Evolutionary conservation across 306 rosid species (phyloP).

Genomic region (Cicer yamashitae): DNA sequence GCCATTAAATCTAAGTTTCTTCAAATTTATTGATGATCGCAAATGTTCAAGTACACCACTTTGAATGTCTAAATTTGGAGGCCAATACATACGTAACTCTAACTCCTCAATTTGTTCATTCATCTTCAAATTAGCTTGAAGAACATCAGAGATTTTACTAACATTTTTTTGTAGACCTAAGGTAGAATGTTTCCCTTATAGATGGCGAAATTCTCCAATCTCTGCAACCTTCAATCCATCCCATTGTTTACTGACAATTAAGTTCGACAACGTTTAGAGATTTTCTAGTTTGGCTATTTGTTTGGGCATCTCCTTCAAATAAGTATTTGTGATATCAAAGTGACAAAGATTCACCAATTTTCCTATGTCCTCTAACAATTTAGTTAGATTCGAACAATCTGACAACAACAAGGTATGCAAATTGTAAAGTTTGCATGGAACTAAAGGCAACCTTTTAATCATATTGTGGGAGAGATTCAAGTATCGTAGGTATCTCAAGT

Average conservation of each 20-base stretch:
- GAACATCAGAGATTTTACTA: not conserved
- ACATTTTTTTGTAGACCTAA: constrained; percentile 16
- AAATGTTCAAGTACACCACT: constrained; percentile 22
- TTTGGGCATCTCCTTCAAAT: not conserved
- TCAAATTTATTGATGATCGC: constrained; percentile 7
- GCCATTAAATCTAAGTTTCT: not conserved
- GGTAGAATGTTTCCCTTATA: constrained; percentile 2
- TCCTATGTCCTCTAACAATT: not conserved
- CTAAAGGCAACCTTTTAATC: not conserved
- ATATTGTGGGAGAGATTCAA: not conserved
- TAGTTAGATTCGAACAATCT: not conserved
- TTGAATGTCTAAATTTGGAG: not conserved
- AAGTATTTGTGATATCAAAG: not conserved
- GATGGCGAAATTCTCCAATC: not conserved
- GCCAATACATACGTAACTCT: not conserved
- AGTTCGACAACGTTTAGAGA: not conserved
- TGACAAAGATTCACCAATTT: not conserved
- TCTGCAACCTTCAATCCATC: not conserved
- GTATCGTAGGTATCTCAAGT: not conserved
- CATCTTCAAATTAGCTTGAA: not conserved
- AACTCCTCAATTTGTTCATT: not conserved
- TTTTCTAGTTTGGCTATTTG: not conserved
- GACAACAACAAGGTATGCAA: constrained; percentile 37
- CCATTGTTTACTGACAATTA: not conserved
- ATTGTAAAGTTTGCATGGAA: not conserved